Evolutionary conservation across 768 basidiomycete genomes (phyloP).

Genomic region (Sporobolomyces roseus): DNA sequence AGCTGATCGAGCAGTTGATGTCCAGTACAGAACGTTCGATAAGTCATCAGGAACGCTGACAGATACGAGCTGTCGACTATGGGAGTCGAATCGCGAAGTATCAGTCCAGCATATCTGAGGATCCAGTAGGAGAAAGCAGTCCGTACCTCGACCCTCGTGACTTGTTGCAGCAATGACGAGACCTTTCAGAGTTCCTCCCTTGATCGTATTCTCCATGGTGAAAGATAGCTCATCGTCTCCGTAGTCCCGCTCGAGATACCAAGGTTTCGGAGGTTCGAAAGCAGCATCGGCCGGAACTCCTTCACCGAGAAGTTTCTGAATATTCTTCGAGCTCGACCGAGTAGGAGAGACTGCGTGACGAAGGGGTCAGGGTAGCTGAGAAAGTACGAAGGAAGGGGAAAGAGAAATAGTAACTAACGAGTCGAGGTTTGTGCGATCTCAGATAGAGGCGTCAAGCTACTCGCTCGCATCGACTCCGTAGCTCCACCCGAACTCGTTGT

Average conservation of each 20-base stretch:
- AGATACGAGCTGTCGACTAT: conserved; percentile 67
- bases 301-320: conserved; percentile 66
- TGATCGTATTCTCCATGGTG: conserved; percentile 75
- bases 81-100: background rate
- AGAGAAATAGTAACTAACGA: background rate
- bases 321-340: conserved; percentile 52
- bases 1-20: conserved; percentile 78
- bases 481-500: conserved; percentile 9
- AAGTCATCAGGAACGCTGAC: conserved; percentile 84
- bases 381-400: background rate
- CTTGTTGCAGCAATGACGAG: conserved; percentile 85
- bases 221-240: conserved; percentile 74
- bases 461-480: background rate
- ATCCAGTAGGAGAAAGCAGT: background rate
- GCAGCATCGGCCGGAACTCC: conserved; percentile 6
- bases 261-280: conserved; percentile 54
- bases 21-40: conserved; percentile 84
- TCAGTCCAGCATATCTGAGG: background rate
- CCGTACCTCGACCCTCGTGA: conserved; percentile 78
- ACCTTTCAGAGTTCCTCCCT: conserved; percentile 79
- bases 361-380: background rate
- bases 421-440: background rate
- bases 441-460: background rate
- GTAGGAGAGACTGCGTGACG: conserved; percentile 16
- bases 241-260: conserved; percentile 82